Evolutionary conservation across 2,329 filamentous ascomycete species (phyloP).

Genomic region (Penicillium sclerotiorum): DNA sequence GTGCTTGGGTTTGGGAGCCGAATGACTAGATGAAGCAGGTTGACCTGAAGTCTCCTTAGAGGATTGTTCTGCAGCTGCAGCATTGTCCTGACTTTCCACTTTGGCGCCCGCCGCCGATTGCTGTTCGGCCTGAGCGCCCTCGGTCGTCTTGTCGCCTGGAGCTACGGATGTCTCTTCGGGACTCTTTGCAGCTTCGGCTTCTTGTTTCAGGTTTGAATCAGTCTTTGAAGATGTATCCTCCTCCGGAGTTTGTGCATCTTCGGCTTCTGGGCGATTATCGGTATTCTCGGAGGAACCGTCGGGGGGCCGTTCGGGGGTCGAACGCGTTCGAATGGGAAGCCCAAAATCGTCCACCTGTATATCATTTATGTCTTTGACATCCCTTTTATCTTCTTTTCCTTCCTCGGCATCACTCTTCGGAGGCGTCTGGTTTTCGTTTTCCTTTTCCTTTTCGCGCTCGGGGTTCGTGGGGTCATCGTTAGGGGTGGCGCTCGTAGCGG

Average conservation of each 20-base stretch:
- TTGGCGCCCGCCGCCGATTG: too few species aligned
- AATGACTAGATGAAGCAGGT: conserved; percentile 15
- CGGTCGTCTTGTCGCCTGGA: not conserved
- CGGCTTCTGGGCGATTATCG: not conserved
- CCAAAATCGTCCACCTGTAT: conserved; percentile 42
- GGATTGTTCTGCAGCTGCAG: conserved; percentile 11
- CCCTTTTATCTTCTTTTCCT: conserved; percentile 4
- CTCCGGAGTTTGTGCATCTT: not conserved
- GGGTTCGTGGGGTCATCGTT: conserved; percentile 12
- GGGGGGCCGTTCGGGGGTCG: conserved; percentile 17
- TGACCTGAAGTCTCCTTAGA: conserved; percentile 4
- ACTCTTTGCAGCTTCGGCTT: not conserved
- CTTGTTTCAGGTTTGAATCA: not conserved
- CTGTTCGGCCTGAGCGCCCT: too few species aligned
- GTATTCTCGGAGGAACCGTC: conserved; percentile 6
- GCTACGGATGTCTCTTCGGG: not conserved
- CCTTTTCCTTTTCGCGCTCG: conserved; percentile 23
- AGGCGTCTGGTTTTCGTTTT: conserved; percentile 14
- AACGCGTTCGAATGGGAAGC: conserved; percentile 37
- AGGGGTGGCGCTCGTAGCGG: conserved; percentile 8
- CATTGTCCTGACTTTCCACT: too few species aligned
- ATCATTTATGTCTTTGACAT: too few species aligned
- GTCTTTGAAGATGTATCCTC: not conserved
- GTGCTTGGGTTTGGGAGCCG: conserved; percentile 28
- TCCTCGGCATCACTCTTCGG: conserved; percentile 3